Evolutionary conservation across 2,329 filamentous ascomycete species (phyloP).

Genomic region (Trichoderma harzianum): DNA sequence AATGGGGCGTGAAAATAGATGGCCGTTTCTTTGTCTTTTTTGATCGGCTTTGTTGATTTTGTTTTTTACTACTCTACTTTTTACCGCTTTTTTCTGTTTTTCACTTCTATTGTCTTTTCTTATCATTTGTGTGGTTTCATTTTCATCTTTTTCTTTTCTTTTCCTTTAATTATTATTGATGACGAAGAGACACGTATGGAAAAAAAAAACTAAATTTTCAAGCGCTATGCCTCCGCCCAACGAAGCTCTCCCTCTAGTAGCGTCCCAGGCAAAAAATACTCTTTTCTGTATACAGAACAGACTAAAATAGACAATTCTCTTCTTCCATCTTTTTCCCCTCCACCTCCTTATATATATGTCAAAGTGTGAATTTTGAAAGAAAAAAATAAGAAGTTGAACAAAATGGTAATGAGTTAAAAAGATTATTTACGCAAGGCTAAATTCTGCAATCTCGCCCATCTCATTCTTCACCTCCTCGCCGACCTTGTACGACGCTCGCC

Average conservation of each 20-base stretch:
- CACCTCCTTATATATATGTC: neutral
- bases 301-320: neutral
- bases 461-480: constrained; percentile 67
- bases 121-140: neutral
- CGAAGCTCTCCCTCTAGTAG: neutral
- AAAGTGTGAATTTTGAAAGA: neutral
- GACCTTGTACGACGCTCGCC: constrained; percentile 78
- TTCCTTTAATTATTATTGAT: neutral
- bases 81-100: neutral
- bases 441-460: constrained; percentile 77
- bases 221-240: constrained; percentile 1
- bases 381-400: no score
- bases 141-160: neutral
- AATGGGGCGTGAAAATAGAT: constrained; percentile 16
- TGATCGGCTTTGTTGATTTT: neutral
- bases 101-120: neutral
- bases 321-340: neutral
- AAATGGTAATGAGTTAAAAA: neutral
- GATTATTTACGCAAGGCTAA: constrained; percentile 63
- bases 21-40: neutral
- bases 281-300: neutral
- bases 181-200: neutral
- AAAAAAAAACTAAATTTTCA: neutral
- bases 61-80: neutral
- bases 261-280: neutral